Percentiles rank a stretch among this genome's conserved stretches.
Evolutionary conservation across 148 eudicot species (phyloP).

Genomic region (Camellia granthamiana): DNA sequence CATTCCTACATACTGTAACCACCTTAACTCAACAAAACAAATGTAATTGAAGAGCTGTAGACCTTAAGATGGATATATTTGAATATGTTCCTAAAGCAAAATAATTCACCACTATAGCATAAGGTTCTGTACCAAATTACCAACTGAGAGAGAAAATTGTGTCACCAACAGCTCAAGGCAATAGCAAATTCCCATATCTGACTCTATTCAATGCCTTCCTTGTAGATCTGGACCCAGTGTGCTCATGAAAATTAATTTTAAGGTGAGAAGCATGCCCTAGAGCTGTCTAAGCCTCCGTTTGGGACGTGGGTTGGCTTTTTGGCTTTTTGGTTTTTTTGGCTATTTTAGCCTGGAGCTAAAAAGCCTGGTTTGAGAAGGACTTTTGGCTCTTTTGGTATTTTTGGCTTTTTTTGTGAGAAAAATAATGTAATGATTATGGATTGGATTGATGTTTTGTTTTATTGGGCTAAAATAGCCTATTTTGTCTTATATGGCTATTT

Average conservation of each 20-base stretch:
- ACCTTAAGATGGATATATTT: neutral
- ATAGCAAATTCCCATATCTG: neutral
- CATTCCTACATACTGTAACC: neutral
- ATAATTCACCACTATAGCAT: neutral
- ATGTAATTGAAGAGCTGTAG: neutral
- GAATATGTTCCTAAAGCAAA: too few species aligned
- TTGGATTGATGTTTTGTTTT: too few species aligned
- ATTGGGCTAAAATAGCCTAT: too few species aligned
- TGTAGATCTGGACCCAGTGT: neutral
- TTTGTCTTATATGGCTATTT: too few species aligned
- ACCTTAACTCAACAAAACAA: neutral
- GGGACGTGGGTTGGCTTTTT: too few species aligned
- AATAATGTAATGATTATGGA: too few species aligned
- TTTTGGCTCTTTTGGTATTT: too few species aligned
- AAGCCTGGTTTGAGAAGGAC: too few species aligned
- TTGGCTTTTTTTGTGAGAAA: too few species aligned
- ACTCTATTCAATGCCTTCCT: neutral
- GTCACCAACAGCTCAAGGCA: neutral
- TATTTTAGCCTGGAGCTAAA: too few species aligned
- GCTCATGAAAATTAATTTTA: neutral
- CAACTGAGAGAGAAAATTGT: neutral
- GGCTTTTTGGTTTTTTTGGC: too few species aligned
- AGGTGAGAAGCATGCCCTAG: neutral
- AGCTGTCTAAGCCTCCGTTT: too few species aligned
- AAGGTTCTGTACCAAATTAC: conserved; percentile 2